A percentile compares a stretch with the other conserved stretches of the same genome.
These are phyloP conservation scores for Solioccasus polychromus DNA, from an alignment of 768 basidiomycete species.

Conservation along the genomic window DNA sequence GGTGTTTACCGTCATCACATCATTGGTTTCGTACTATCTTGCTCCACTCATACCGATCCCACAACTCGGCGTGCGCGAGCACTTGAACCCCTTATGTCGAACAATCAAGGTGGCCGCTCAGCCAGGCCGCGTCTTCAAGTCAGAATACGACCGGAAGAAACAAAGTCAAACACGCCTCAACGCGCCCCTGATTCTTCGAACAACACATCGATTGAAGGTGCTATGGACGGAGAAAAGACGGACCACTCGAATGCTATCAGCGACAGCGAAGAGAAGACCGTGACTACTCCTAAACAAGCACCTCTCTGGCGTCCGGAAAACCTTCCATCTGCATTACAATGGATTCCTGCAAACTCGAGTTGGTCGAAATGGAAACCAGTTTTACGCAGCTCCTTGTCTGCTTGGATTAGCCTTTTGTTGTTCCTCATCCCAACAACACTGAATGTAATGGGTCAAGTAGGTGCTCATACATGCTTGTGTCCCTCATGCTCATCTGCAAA, in stretches of 20 bases:
- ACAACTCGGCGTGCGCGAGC: too few species aligned
- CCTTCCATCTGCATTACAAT: conserved; percentile 38
- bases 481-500: not conserved
- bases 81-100: conserved; percentile 13
- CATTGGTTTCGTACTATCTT: too few species aligned
- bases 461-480: not conserved
- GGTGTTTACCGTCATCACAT: too few species aligned
- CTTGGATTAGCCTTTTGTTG: conserved; percentile 58
- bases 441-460: conserved; percentile 55
- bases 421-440: conserved; percentile 55
- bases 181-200: not conserved
- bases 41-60: too few species aligned
- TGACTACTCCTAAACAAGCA: not conserved
- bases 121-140: conserved; percentile 8
- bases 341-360: conserved; percentile 57
- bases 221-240: not conserved
- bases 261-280: not conserved
- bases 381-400: conserved; percentile 58
- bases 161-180: not conserved
- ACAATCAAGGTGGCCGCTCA: not conserved
- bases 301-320: not conserved
- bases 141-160: not conserved
- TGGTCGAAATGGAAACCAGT: conserved; percentile 62
- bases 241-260: not conserved
- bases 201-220: not conserved